Evolutionary conservation across 2,329 filamentous ascomycete species (phyloP).

Genomic region (Zarea fungicola): DNA sequence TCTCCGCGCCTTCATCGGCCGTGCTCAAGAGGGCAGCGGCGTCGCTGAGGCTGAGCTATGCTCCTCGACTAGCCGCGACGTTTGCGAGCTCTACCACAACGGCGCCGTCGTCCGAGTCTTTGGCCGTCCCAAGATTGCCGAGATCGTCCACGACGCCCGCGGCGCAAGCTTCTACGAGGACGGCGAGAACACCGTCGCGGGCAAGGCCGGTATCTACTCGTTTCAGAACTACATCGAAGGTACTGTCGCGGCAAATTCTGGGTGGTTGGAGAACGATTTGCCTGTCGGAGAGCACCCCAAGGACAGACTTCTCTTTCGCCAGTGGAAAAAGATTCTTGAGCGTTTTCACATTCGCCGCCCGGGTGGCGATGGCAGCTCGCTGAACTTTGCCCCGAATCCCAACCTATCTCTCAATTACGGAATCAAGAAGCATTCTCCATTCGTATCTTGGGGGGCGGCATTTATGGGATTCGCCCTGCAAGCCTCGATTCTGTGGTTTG

Average conservation of each 20-base stretch:
- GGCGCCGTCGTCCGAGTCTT: too few relatives aligned
- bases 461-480: neutral
- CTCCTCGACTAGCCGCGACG: too few relatives aligned
- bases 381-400: neutral
- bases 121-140: too few relatives aligned
- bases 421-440: neutral
- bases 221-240: neutral
- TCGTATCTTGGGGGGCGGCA: neutral
- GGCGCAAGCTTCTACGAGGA: neutral
- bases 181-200: neutral
- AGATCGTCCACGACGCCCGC: too few relatives aligned
- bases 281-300: neutral
- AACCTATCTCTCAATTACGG: neutral
- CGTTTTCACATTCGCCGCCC: too few relatives aligned
- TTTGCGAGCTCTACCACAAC: too few relatives aligned
- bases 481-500: neutral
- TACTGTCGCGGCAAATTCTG: neutral
- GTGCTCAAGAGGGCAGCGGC: too few relatives aligned
- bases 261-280: neutral
- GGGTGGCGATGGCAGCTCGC: neutral
- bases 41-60: too few relatives aligned
- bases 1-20: too few relatives aligned
- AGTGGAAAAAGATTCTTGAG: neutral
- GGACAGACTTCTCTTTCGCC: too few relatives aligned
- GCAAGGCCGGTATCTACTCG: neutral